Evolutionary conservation across 805 yeast genomes (phyloP), one percentile per base, ranked within the genome.

Genomic region (Candida golubevii): DNA sequence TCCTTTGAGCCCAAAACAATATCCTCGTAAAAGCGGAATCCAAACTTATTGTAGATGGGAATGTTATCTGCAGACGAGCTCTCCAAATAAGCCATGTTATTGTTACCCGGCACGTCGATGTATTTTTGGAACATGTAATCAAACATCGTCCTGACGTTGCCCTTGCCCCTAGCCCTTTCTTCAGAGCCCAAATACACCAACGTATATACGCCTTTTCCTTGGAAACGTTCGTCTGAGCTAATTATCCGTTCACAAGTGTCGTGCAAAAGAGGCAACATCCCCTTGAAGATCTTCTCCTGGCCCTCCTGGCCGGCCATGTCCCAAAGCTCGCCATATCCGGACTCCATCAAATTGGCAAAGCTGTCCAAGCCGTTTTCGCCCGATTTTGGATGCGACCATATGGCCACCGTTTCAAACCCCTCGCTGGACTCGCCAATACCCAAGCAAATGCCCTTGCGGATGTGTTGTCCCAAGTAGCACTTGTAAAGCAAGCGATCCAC

Each of bases 321-420:
- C 61, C 80, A 79, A 31, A 78, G 63, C 54, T 68, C 63, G 27
- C 72, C 75, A 61, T 72, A 78, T 6, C 82, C 83, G 8, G 81
- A 65, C 49, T 74, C 69, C 63, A 77, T 68, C 49, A 79, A 58
- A 18, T 74, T 75, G 34, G 69, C 49, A 55, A 72, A 75, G 39
- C 71, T 64, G 40, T 77, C 79, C 37, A 75, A 56, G 3, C 75
- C 74, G 8, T 64, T 68, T 7, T 56, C 59, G 5, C 53, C 55
- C 8, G 73, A 67, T 10, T 66, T 70, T 6, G 83, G 82, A 27
- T 63, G 63, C 10, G 78, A 64, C 81, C 82, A 79, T 23, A 77
- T 57, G 6, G 79, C 74, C 29, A 78, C 82, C 7, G 82, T 72
- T 61, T 78, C 82, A 57, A 74, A 79, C 4, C 55, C 57, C 0